Conservation (phyloP, 208 protist genomes). For the Naegleria lovaniensis region DNA sequence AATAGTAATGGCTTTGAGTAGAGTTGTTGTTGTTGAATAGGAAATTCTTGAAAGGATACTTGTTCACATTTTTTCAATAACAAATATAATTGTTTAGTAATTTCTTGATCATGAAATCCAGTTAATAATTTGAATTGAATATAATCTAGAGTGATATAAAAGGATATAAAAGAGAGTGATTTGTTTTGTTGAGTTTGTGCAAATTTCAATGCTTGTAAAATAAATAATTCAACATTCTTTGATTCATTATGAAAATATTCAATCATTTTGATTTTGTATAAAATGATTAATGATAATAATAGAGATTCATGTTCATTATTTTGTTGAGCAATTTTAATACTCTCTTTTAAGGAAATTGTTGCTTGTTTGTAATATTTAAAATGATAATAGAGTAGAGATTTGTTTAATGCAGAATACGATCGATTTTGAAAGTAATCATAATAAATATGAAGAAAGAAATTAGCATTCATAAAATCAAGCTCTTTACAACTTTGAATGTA, state of each 20-base stretch:
- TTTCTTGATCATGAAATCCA: neutral
- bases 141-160: neutral
- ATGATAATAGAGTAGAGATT: neutral
- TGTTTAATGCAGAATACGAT: neutral
- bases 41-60: neutral
- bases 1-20: too few species aligned
- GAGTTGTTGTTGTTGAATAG: too few species aligned
- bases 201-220: neutral
- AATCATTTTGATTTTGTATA: constrained; percentile 1
- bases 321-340: neutral
- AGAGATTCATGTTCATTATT: neutral
- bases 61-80: neutral
- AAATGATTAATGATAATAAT: neutral
- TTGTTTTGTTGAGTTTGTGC: neutral
- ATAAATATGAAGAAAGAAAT: neutral
- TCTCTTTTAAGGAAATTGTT: neutral
- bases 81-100: neutral
- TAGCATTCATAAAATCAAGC: neutral
- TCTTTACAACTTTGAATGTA: neutral
- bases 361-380: constrained; percentile 5
- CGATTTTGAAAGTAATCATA: neutral
- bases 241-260: neutral
- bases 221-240: neutral
- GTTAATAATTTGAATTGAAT: neutral
- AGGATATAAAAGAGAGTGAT: neutral